phyloP scores from a whole-genome alignment of 805 yeast species.

The Zygosaccharomyces kombuchaensis region DNA sequence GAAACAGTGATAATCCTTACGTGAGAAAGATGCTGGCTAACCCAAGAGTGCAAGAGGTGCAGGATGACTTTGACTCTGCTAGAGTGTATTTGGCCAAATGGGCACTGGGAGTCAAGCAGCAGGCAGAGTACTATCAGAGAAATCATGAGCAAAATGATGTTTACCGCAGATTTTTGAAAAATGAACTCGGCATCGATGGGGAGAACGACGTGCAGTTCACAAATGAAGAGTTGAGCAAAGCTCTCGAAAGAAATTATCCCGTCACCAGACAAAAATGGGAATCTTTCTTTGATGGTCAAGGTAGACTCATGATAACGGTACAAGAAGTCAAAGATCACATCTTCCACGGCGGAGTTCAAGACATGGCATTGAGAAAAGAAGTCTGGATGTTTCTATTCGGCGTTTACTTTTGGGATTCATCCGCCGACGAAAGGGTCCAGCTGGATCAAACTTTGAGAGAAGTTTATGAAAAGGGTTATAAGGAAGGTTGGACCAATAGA shows the following conservation, averaged over 20 bases:
- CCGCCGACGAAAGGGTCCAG: conserved; percentile 60
- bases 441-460: conserved; percentile 51
- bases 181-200: conserved; percentile 56
- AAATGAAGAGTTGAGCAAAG: conserved; percentile 44
- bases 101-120: conserved; percentile 92
- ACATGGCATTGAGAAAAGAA: conserved; percentile 49
- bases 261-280: conserved; percentile 68
- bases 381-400: conserved; percentile 86
- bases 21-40: conserved; percentile 55
- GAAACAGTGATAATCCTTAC: conserved; percentile 38
- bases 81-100: conserved; percentile 90
- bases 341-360: conserved; percentile 83
- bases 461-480: conserved; percentile 57
- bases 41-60: conserved; percentile 76
- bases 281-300: conserved; percentile 73
- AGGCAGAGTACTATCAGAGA: conserved; percentile 58
- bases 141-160: conserved; percentile 53
- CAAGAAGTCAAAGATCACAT: conserved; percentile 76
- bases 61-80: conserved; percentile 89
- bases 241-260: conserved; percentile 52
- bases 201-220: conserved; percentile 27
- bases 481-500: conserved; percentile 65
- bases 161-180: conserved; percentile 49
- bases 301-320: conserved; percentile 67
- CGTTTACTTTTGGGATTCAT: conserved; percentile 86